phyloP scores from a whole-genome alignment of 2,329 filamentous ascomycete genomes.

The Drechslerella coelobrocha region DNA sequence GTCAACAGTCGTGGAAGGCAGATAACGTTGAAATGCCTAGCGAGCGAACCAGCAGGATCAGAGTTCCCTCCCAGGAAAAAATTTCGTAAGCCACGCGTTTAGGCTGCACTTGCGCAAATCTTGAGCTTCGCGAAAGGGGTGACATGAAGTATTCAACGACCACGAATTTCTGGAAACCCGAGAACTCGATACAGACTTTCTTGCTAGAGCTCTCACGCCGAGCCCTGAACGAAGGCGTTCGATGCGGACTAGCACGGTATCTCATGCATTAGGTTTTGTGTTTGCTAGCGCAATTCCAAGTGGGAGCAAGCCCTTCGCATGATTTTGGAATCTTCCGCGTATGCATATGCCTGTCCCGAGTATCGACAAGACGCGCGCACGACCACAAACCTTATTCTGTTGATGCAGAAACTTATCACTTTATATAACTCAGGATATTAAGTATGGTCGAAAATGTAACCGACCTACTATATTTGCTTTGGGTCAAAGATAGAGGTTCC shows the following conservation, averaged over 20 bases:
- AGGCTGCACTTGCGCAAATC: background rate
- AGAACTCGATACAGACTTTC: background rate
- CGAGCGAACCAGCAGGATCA: background rate
- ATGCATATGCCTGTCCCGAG: no score
- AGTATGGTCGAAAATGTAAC: background rate
- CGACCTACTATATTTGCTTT: background rate
- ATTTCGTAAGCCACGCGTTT: background rate
- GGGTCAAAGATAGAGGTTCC: no score
- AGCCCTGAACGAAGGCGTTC: background rate
- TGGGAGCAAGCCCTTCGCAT: background rate
- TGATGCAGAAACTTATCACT: no score
- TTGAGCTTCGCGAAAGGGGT: background rate
- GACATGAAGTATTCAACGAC: background rate
- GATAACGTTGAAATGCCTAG: conserved; percentile 12
- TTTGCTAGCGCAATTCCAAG: background rate
- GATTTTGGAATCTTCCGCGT: no score
- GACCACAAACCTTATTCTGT: no score
- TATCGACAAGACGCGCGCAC: no score
- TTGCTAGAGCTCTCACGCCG: background rate
- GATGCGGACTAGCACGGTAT: background rate
- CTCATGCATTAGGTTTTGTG: background rate
- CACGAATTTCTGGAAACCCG: background rate
- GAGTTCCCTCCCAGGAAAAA: background rate
- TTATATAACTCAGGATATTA: conserved; percentile 1
- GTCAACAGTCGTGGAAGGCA: conserved; percentile 11